Base-by-base conservation (phyloP, 768 basidiomycete species). In the Amanita jacksonii region DNA sequence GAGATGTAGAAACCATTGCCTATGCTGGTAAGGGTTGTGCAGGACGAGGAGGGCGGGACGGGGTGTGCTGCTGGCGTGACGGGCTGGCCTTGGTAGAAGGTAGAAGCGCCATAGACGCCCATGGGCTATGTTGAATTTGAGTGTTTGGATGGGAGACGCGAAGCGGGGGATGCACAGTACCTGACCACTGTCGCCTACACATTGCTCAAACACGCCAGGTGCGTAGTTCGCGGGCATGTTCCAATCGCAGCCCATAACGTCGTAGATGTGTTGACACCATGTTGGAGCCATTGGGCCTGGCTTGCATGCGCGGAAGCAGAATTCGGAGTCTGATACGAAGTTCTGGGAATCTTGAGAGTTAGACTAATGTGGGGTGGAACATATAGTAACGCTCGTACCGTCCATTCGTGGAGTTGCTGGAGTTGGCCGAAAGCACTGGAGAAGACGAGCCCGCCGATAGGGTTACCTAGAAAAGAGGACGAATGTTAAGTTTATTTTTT, bases 261-360 rank as follows among this genome's bases (percentile, higher is more conserved):
- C 69, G 56, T 72, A 72, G 49, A 81, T 76, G 51, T 79, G 79
- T 51, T 83, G 67, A 57, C 81, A 86, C 52, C 68, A 63, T 3
- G 54, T 58, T 1, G 76, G 71, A 1, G 79, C 74, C 18, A 59
- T 62, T 5, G 65, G 62, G 1, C 64, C 65, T 19, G 74, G 71
- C 44, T 74, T 76, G 60, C 81, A 85, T 12, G 74, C 81, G 35
- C 83, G 76, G 65, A 85, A 74, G 64, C 84, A 88, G 63, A 85
- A 88, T 50, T 73, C 60, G 36, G 65, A 55, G 49, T 64, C 65
- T 4, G 74, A 69, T 44, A 86, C 66, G 54, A 81, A 83, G 60
- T 80, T 78, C 78, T 80, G 49, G n/a, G n/a, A n/a, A n/a, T n/a
- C n/a, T n/a, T n/a, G n/a, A n/a, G n/a, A n/a, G n/a, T n/a, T n/a